phyloP scores from a whole-genome alignment of 208 protist species.

The Leishmania arabica region DNA sequence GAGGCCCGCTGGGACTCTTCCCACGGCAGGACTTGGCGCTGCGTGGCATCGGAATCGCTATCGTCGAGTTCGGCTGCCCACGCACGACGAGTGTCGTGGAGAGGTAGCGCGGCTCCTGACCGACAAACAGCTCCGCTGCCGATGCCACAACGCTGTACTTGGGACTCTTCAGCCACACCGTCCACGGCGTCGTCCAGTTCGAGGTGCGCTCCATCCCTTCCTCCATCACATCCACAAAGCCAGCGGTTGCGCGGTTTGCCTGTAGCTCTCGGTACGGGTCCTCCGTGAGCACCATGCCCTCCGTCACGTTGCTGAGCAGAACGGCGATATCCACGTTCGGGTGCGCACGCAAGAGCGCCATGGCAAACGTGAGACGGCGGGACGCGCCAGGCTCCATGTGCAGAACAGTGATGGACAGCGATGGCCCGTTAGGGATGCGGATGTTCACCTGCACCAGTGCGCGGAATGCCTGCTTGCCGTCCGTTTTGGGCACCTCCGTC shows the following conservation, averaged over 20 bases:
- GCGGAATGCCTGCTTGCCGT: conserved; percentile 41
- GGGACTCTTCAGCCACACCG: conserved; percentile 69
- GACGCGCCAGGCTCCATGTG: conserved; percentile 49
- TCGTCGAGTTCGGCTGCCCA: conserved; percentile 38
- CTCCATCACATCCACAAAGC: conserved; percentile 75
- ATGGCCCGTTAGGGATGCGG: conserved; percentile 33
- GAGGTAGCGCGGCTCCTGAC: conserved; percentile 46
- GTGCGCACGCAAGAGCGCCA: conserved; percentile 42
- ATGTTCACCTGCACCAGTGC: conserved; percentile 56
- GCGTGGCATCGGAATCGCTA: conserved; percentile 85
- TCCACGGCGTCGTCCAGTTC: conserved; percentile 48
- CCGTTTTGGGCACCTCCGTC: conserved; percentile 52
- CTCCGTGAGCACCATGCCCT: conserved; percentile 37
- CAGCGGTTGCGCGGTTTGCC: conserved; percentile 37
- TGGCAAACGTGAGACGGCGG: conserved; percentile 43
- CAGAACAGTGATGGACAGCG: conserved; percentile 53
- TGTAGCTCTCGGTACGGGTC: conserved; percentile 56
- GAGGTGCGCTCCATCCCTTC: conserved; percentile 51
- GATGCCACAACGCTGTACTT: conserved; percentile 55
- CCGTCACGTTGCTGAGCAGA: conserved; percentile 67
- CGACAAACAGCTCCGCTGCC: conserved; percentile 38
- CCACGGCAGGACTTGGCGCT: conserved; percentile 68
- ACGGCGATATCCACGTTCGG: conserved; percentile 44
- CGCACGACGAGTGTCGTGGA: conserved; percentile 42
- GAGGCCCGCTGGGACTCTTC: conserved; percentile 49